Conservation (phyloP, 1,139 yeast species). For the Sugiyamaella sp. region DNA sequence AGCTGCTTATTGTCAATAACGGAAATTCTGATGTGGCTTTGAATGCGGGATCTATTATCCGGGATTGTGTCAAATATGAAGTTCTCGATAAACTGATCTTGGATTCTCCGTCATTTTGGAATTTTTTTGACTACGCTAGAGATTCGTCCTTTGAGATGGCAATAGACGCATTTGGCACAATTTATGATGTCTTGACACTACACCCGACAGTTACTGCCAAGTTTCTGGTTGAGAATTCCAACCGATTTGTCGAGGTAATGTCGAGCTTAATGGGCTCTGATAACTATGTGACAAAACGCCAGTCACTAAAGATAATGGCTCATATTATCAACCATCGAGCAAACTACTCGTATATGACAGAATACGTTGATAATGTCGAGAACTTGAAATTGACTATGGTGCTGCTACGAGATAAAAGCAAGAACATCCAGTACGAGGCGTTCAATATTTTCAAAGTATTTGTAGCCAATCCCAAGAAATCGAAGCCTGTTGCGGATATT, state of each 20-base stretch:
- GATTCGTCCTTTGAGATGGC: constrained; percentile 83
- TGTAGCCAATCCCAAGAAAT: constrained; percentile 91
- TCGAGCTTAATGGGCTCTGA: constrained; percentile 71
- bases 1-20: constrained; percentile 65
- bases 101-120: constrained; percentile 69
- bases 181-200: constrained; percentile 65
- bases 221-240: constrained; percentile 54
- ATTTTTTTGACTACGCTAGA: constrained; percentile 76
- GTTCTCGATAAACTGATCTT: constrained; percentile 63
- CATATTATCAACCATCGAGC: constrained; percentile 75
- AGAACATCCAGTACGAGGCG: constrained; percentile 85
- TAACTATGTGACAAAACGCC: constrained; percentile 91
- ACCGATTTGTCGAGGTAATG: constrained; percentile 59
- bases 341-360: constrained; percentile 71
- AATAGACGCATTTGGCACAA: constrained; percentile 78
- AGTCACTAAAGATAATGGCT: constrained; percentile 76
- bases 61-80: constrained; percentile 87
- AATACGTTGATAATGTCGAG: constrained; percentile 77
- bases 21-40: constrained; percentile 73
- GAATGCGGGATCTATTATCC: constrained; percentile 73
- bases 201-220: constrained; percentile 65
- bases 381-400: constrained; percentile 87
- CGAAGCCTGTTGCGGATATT: constrained; percentile 77
- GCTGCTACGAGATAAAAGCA: constrained; percentile 82
- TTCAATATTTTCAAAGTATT: constrained; percentile 90